Evolutionary conservation across 257 asterid species (phyloP).

Genomic region (Paulownia fortunei): DNA sequence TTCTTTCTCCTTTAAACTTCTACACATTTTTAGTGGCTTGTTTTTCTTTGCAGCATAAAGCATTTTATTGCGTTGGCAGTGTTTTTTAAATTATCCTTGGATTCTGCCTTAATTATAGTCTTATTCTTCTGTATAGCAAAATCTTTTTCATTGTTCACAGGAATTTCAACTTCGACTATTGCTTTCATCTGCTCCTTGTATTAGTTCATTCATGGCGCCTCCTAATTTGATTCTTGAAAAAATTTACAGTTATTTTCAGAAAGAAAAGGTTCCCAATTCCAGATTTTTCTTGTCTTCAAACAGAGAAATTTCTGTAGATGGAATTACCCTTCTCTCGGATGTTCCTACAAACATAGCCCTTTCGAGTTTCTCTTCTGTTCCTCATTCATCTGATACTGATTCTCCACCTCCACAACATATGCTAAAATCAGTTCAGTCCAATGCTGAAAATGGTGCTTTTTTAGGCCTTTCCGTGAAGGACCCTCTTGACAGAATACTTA

Average conservation of each 20-base stretch:
- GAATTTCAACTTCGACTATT: not conserved
- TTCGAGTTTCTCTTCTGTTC: conserved; percentile 35
- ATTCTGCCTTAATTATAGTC: not conserved
- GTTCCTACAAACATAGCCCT: conserved; percentile 40
- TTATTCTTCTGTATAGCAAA: not conserved
- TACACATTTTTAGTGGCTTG: not conserved
- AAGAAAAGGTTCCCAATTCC: conserved; percentile 20
- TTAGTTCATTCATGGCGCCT: conserved; percentile 34
- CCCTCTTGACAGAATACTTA: conserved; percentile 42
- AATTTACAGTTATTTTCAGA: conserved; percentile 27
- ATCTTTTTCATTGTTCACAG: not conserved
- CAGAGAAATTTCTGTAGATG: conserved; percentile 35
- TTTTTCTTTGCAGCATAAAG: not conserved
- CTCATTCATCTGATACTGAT: conserved; percentile 26
- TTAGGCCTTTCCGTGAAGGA: conserved; percentile 41
- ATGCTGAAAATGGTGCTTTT: conserved; percentile 39
- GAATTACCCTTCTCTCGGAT: conserved; percentile 37
- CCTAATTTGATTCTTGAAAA: conserved; percentile 35
- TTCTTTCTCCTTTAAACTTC: conserved; percentile 5
- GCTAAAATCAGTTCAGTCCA: conserved; percentile 37
- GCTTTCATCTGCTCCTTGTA: not conserved
- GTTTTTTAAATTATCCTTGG: not conserved
- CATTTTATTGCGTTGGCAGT: not conserved
- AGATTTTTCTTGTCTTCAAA: conserved; percentile 36
- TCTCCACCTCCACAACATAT: conserved; percentile 28